Percentiles rank a stretch among this genome's conserved stretches.
Evolutionary conservation across 148 eudicot genomes (phyloP).

Genomic region (Salicornia ramosissima): DNA sequence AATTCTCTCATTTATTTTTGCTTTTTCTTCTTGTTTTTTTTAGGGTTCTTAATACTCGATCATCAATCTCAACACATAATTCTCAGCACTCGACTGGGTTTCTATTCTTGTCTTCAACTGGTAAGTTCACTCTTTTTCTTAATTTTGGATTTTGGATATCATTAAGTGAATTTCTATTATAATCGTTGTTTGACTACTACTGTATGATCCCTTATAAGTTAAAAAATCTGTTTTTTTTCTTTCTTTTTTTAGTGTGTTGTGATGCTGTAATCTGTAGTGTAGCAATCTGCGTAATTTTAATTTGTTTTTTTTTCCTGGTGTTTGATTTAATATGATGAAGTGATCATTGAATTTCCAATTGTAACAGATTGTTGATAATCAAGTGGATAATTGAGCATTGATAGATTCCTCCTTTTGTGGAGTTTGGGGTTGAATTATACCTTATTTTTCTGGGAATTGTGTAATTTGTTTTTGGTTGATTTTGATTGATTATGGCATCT

Average conservation of each 20-base stretch:
- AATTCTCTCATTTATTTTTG: background rate
- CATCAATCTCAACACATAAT: slow-evolving; percentile 20
- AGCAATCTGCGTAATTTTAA: background rate
- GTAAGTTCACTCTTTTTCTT: slow-evolving; percentile 22
- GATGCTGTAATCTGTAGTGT: background rate
- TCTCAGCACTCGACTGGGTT: slow-evolving; percentile 19
- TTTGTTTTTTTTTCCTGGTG: background rate
- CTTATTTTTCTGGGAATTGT: slow-evolving; percentile 9
- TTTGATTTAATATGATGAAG: background rate
- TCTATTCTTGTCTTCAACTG: background rate
- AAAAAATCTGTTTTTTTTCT: background rate
- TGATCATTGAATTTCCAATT: slow-evolving; percentile 21
- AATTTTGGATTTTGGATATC: background rate
- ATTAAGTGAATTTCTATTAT: slow-evolving; percentile 6
- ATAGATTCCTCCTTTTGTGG: slow-evolving; percentile 4
- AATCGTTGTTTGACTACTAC: background rate
- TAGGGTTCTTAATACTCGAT: slow-evolving; percentile 16
- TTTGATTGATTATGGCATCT: slow-evolving; percentile 53
- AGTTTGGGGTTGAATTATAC: slow-evolving; percentile 16
- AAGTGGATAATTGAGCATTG: slow-evolving; percentile 18
- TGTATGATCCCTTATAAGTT: slow-evolving; percentile 1
- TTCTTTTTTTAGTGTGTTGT: background rate
- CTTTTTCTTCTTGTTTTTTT: background rate
- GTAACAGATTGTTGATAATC: slow-evolving; percentile 12
- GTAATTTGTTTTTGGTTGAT: slow-evolving; percentile 17